phyloP scores from a whole-genome alignment of 371 early-diverging fungal genomes.

The Rhizopus arrhizus region DNA sequence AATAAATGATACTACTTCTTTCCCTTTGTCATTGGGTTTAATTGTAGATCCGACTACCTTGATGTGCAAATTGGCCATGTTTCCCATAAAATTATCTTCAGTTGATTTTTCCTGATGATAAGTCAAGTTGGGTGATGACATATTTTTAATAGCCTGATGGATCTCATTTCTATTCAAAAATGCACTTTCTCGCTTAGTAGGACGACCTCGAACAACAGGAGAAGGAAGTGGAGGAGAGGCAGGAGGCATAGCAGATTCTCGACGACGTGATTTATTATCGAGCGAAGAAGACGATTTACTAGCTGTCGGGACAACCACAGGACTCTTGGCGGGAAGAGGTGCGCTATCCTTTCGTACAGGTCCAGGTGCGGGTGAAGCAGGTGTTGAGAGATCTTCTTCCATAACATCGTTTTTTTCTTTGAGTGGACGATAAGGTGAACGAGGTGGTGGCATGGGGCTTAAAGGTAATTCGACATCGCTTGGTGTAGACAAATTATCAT shows the following conservation, averaged over 20 bases:
- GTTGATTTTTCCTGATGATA: background rate
- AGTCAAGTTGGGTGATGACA: background rate
- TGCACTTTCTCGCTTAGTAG: slow-evolving; percentile 15
- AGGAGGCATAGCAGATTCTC: slow-evolving; percentile 17
- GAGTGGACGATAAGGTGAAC: slow-evolving; percentile 35
- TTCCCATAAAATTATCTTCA: slow-evolving; percentile 7
- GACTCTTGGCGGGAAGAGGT: slow-evolving; percentile 16
- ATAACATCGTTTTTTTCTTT: slow-evolving; percentile 19
- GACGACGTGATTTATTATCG: slow-evolving; percentile 5
- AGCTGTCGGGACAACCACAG: slow-evolving; percentile 25
- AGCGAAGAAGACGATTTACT: slow-evolving; percentile 35
- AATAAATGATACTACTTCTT: slow-evolving; percentile 70
- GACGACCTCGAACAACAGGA: slow-evolving; percentile 10
- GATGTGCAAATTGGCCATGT: slow-evolving; percentile 28
- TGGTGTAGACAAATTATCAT: slow-evolving; percentile 23
- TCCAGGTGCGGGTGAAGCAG: slow-evolving; percentile 26
- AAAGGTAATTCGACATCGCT: slow-evolving; percentile 19
- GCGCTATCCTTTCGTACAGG: slow-evolving; percentile 30
- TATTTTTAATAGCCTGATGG: slow-evolving; percentile 7
- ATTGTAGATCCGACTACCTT: slow-evolving; percentile 74
- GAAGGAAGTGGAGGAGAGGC: slow-evolving; percentile 42
- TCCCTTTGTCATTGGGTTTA: slow-evolving; percentile 75
- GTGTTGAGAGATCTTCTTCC: slow-evolving; percentile 22
- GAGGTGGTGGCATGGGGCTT: slow-evolving; percentile 37
- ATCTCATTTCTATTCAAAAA: background rate